Percentiles rank a stretch among this genome's conserved stretches.
Conservation (phyloP, 2,329 filamentous ascomycete species). For the Pseudofabraea citricarpa region DNA sequence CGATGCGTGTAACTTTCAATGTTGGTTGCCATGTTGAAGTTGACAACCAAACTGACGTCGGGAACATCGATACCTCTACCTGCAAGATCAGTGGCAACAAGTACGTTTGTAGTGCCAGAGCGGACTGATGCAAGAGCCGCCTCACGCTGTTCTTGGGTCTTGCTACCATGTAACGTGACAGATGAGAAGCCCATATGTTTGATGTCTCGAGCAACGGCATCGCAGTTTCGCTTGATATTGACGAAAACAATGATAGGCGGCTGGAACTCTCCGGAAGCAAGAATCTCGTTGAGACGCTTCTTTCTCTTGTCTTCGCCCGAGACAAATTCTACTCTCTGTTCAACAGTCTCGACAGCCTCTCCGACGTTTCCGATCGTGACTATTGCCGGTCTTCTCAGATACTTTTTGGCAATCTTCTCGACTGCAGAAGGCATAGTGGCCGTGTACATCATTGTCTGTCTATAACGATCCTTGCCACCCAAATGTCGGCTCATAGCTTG, state of each 20-base stretch:
- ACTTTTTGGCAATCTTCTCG: slow-evolving; percentile 95
- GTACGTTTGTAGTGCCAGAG: slow-evolving; percentile 73
- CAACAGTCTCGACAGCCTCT: slow-evolving; percentile 95
- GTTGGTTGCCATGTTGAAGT: slow-evolving; percentile 95
- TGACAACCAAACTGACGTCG: slow-evolving; percentile 89
- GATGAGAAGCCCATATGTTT: slow-evolving; percentile 87
- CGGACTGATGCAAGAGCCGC: slow-evolving; percentile 83
- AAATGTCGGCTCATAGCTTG: slow-evolving; percentile 78
- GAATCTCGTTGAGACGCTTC: slow-evolving; percentile 89
- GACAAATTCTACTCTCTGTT: slow-evolving; percentile 92
- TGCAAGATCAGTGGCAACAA: slow-evolving; percentile 93
- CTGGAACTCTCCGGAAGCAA: slow-evolving; percentile 72
- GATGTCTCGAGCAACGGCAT: slow-evolving; percentile 89
- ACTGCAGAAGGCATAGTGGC: slow-evolving; percentile 93
- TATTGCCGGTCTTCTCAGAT: slow-evolving; percentile 85
- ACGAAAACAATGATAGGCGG: slow-evolving; percentile 98
- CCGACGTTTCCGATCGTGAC: slow-evolving; percentile 92
- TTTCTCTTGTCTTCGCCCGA: slow-evolving; percentile 91
- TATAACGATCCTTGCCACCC: slow-evolving; percentile 72
- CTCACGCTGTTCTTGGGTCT: slow-evolving; percentile 97
- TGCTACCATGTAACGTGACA: slow-evolving; percentile 90
- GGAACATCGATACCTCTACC: slow-evolving; percentile 97
- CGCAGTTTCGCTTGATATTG: slow-evolving; percentile 99
- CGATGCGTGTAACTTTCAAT: slow-evolving; percentile 97
- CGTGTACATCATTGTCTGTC: slow-evolving; percentile 99